Percentiles rank a stretch among this genome's conserved stretches.
Evolutionary conservation across 1,284 basidiomycete genomes (phyloP).

Genomic region (Microbotryum lychnidis-dioicae): DNA sequence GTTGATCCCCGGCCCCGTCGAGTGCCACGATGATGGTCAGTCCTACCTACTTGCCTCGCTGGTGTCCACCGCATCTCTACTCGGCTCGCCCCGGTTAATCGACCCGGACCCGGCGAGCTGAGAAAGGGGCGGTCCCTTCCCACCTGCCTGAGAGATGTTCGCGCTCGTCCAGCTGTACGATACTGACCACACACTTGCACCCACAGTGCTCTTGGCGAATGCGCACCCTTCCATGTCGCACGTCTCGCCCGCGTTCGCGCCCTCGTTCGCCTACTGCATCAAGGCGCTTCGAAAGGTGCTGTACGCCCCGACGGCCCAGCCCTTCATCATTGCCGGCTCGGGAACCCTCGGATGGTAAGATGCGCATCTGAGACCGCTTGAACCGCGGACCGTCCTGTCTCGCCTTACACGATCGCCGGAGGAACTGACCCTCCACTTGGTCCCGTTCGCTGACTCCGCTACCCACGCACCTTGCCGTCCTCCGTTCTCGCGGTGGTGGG

Average conservation of each 20-base stretch:
- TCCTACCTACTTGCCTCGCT: slow-evolving; percentile 35
- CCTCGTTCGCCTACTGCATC: slow-evolving; percentile 82
- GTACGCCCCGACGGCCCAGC: slow-evolving; percentile 66
- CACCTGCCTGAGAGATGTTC: background rate
- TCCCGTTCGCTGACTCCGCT: background rate
- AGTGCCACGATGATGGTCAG: slow-evolving; percentile 63
- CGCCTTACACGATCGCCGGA: background rate
- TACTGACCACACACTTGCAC: background rate
- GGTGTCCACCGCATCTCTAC: background rate
- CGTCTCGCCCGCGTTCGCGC: slow-evolving; percentile 81
- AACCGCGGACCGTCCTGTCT: background rate
- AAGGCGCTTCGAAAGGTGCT: slow-evolving; percentile 62
- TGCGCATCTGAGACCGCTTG: background rate
- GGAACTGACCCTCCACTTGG: slow-evolving; percentile 19
- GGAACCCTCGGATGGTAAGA: slow-evolving; percentile 86
- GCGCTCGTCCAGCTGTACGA: background rate
- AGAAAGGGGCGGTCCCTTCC: background rate
- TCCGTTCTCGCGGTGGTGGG: background rate
- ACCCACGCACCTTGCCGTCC: background rate
- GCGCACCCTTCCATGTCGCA: slow-evolving; percentile 83
- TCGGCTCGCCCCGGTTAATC: too few species aligned
- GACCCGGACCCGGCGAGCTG: background rate
- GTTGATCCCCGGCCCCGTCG: slow-evolving; percentile 70
- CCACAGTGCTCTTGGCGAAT: slow-evolving; percentile 61
- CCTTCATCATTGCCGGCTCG: slow-evolving; percentile 82